These are phyloP conservation scores for Chrysoporthe cubensis DNA, from an alignment of 2,329 filamentous ascomycete genomes.

Conservation along the genomic window DNA sequence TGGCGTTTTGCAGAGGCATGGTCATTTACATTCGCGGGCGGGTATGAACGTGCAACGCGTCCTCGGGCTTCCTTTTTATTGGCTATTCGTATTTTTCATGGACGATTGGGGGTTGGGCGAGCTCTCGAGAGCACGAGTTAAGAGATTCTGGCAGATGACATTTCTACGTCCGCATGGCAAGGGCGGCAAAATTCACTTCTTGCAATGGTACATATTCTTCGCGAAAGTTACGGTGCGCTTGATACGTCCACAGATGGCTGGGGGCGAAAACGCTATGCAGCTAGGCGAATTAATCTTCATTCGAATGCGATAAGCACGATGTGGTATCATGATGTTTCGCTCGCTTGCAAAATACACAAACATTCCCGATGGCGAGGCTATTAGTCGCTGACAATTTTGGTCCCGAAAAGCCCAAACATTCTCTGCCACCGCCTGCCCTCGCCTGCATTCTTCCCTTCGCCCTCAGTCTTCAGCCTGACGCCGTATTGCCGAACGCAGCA, in stretches of 20 bases:
- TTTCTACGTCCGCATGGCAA: neutral
- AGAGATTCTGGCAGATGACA: slow-evolving; percentile 1
- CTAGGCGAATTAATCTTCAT: neutral
- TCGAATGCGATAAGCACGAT: neutral
- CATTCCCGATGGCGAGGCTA: neutral
- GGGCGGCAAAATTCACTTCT: neutral
- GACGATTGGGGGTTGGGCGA: neutral
- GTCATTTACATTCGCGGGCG: slow-evolving; percentile 1
- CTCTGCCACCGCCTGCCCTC: slow-evolving; percentile 60
- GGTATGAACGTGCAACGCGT: slow-evolving; percentile 7
- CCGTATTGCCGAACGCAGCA: slow-evolving; percentile 77
- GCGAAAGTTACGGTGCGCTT: neutral
- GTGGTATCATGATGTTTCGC: neutral
- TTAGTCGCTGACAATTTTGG: slow-evolving; percentile 52
- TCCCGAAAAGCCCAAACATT: slow-evolving; percentile 67
- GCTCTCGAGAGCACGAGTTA: neutral
- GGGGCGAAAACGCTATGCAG: neutral
- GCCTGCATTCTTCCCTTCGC: slow-evolving; percentile 49
- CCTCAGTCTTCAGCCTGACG: slow-evolving; percentile 47
- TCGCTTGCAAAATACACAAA: neutral
- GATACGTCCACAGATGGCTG: neutral
- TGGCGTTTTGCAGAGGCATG: slow-evolving; percentile 26
- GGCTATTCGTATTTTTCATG: neutral
- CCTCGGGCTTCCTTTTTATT: neutral
- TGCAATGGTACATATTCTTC: slow-evolving; percentile 9